Conservation (phyloP, 2,329 filamentous ascomycete species). For the Penicillium rolfsii region DNA sequence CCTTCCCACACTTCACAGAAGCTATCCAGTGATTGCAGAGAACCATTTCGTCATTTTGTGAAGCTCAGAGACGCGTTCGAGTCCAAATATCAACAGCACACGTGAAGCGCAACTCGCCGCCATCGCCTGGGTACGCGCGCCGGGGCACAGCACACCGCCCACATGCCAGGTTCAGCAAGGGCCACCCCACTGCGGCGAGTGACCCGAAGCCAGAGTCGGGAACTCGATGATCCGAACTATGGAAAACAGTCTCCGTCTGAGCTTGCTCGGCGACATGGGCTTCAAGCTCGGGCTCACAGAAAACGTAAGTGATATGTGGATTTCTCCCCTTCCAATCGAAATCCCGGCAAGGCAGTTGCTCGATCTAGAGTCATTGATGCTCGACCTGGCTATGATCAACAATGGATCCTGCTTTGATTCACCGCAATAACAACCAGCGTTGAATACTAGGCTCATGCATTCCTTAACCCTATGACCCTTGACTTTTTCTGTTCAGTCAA, state of each 20-base stretch:
- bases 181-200: constrained; percentile 26
- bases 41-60: background rate
- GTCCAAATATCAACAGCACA: background rate
- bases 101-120: background rate
- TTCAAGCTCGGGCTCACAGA: constrained; percentile 10
- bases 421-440: background rate
- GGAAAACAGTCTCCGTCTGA: constrained; percentile 8
- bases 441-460: background rate
- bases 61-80: background rate
- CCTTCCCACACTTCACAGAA: background rate
- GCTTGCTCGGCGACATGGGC: background rate
- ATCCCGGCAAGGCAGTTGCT: background rate
- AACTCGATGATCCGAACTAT: constrained; percentile 23
- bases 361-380: background rate
- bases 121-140: background rate
- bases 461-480: background rate
- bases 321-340: background rate
- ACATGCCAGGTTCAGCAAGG: constrained; percentile 14
- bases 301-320: constrained; percentile 15
- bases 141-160: constrained; percentile 13
- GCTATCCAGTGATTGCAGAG: background rate
- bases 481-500: background rate
- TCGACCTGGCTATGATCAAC: background rate
- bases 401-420: background rate
- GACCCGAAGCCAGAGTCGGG: constrained; percentile 46